A percentile compares a stretch with the other conserved stretches of the same genome.
phyloP scores from a whole-genome alignment of 2,329 filamentous ascomycete genomes.

The Colletotrichum filicis region DNA sequence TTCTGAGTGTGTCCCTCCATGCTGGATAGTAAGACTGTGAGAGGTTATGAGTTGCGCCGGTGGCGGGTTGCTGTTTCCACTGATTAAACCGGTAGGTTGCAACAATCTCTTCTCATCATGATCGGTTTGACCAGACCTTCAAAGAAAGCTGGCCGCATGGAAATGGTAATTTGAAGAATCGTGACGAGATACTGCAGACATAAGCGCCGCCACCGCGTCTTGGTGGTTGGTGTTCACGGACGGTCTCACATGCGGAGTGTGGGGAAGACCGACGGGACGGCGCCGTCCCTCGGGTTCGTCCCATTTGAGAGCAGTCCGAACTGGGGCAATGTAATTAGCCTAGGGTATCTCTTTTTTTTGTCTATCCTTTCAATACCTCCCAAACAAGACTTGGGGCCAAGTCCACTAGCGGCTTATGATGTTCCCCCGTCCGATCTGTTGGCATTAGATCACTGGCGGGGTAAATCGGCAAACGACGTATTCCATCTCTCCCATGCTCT shows the following conservation, averaged over 20 bases:
- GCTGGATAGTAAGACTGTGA: not conserved
- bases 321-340: not conserved
- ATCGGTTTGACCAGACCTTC: not conserved
- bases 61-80: not conserved
- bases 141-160: not conserved
- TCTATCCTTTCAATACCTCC: constrained; percentile 6
- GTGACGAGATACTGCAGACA: not conserved
- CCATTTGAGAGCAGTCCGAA: constrained; percentile 19
- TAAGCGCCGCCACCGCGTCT: not conserved
- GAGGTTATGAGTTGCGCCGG: not conserved
- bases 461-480: not conserved
- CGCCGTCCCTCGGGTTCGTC: constrained; percentile 30
- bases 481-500: not conserved
- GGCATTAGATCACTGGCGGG: not conserved
- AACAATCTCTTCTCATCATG: not conserved
- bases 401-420: not conserved
- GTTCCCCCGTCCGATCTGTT: not conserved
- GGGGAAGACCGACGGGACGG: constrained; percentile 32
- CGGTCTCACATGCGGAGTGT: constrained; percentile 23
- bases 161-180: not conserved
- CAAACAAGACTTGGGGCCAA: constrained; percentile 4
- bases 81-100: not conserved
- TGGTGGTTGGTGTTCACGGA: constrained; percentile 14
- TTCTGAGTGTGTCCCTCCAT: not conserved
- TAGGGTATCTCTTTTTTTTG: constrained; percentile 34